These are phyloP conservation scores for Mycena metata DNA, from an alignment of 768 basidiomycete species.

Conservation along the genomic window DNA sequence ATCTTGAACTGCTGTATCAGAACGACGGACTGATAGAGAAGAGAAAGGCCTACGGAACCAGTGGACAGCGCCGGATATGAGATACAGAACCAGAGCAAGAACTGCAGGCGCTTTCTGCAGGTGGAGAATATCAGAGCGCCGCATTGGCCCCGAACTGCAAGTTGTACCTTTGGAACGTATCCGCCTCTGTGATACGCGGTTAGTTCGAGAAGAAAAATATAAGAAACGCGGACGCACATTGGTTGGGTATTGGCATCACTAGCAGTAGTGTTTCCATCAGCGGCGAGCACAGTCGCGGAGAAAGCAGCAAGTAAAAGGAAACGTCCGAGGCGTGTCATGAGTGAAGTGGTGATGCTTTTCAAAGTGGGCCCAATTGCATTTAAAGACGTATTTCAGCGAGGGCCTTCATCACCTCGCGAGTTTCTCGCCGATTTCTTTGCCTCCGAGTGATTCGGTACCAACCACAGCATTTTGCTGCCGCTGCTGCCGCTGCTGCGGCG, in stretches of 20 bases:
- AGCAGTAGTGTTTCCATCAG: not conserved
- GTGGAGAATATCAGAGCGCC: too few relatives aligned
- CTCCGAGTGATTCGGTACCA: too few relatives aligned
- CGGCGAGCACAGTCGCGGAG: slow-evolving; percentile 8
- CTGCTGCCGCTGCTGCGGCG: too few relatives aligned
- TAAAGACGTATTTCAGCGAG: too few relatives aligned
- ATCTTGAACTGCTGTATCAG: not conserved
- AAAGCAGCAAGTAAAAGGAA: slow-evolving; percentile 2
- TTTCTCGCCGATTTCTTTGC: too few relatives aligned
- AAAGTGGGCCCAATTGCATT: too few relatives aligned
- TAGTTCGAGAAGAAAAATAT: not conserved
- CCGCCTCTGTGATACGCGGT: slow-evolving; percentile 9
- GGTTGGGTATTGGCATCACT: not conserved
- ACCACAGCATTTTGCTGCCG: too few relatives aligned
- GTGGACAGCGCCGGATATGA: slow-evolving; percentile 16
- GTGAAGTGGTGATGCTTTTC: too few relatives aligned
- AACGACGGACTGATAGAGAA: not conserved
- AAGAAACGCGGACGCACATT: not conserved
- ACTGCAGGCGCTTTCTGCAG: slow-evolving; percentile 25
- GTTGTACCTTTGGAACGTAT: slow-evolving; percentile 19
- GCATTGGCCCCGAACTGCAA: too few relatives aligned
- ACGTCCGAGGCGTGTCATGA: not conserved
- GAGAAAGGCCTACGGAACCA: slow-evolving; percentile 33
- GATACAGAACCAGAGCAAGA: slow-evolving; percentile 25
- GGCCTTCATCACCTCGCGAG: too few relatives aligned